Evolutionary conservation across 2,329 filamentous ascomycete species (phyloP).

Genomic region (Paecilomyces variotii): DNA sequence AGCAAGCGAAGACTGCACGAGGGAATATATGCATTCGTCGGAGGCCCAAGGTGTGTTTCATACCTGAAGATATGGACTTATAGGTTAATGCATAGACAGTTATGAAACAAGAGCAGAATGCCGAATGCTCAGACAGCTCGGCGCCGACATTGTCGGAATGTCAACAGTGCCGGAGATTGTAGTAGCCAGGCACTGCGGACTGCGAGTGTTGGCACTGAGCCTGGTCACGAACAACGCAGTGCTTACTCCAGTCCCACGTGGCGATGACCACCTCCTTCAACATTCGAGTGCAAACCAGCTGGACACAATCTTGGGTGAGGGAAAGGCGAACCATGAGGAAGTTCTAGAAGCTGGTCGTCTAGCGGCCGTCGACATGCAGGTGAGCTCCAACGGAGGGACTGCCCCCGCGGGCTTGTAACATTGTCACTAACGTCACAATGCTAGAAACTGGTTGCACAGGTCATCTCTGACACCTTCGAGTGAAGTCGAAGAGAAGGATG

Average conservation of each 20-base stretch:
- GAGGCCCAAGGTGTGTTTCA: conserved; percentile 48
- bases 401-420: not conserved
- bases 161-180: conserved; percentile 62
- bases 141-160: conserved; percentile 65
- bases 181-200: conserved; percentile 55
- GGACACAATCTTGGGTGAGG: conserved; percentile 47
- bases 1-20: conserved; percentile 50
- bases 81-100: conserved; percentile 19
- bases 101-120: conserved; percentile 61
- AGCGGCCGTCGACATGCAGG: conserved; percentile 57
- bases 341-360: conserved; percentile 54
- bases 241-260: conserved; percentile 49
- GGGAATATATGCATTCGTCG: conserved; percentile 58
- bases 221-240: conserved; percentile 59
- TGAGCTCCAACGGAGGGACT: conserved; percentile 19
- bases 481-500: not conserved
- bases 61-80: not conserved
- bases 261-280: conserved; percentile 49
- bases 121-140: conserved; percentile 51
- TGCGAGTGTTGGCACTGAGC: conserved; percentile 57
- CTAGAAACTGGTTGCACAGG: conserved; percentile 30
- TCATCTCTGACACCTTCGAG: conserved; percentile 22
- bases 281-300: conserved; percentile 44
- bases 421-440: conserved; percentile 11
- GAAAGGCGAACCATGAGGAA: conserved; percentile 58